Base-by-base conservation (phyloP, 2,329 filamentous ascomycete species). In the Colletotrichum liriopes region DNA sequence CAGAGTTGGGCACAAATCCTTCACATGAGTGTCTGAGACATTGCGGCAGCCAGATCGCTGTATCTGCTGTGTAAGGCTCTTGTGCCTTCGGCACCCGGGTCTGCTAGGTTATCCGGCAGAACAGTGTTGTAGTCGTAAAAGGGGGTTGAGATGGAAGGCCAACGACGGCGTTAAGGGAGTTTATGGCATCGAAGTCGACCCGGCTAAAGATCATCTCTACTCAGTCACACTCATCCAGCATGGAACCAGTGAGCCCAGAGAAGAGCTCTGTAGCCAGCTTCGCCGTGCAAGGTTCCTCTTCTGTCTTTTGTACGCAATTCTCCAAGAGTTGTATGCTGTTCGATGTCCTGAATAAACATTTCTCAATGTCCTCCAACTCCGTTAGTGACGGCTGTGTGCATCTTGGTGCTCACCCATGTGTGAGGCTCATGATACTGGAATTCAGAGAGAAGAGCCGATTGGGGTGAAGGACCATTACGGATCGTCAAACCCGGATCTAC, bases 401-500 rank as follows among this genome's bases (percentile, higher is more conserved):
- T 54, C 26, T 51, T 7, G 47, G 23, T 18, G 5, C 14, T 51
- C 5, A 51, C 23, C 14, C 16, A 8, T 51, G 23, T 51, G 5
- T 37, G 35, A 37, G 2, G 35, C 11, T 2, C 23, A 6, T 3
- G 12, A 49, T 37, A 29, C 41, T 12, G 58, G 29, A 32, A n/a
- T 32, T 11, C 11, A 35, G 39, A 41, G 41, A 35, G 32, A 32
- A 32, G 29, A 29, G 43, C 41, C 20, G 43, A 20, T n/a, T 35
- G 43, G 41, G 54, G 23, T 26, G 5, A 32, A 32, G 52, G 26
- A 39, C 45, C 11, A 37, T n/a, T 26, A 18, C 43, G 43, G 43
- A 70, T 65, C 51, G 52, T 35, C 62, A 47, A 47, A 54, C 20
- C 45, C 62, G 37, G 54, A 55, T 70, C 67, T 66, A 45, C 62